Evolutionary conservation across 2,329 filamentous ascomycete genomes (phyloP), one percentile per base, ranked within the genome.

Genomic region (Cladophialophora carrionii): DNA sequence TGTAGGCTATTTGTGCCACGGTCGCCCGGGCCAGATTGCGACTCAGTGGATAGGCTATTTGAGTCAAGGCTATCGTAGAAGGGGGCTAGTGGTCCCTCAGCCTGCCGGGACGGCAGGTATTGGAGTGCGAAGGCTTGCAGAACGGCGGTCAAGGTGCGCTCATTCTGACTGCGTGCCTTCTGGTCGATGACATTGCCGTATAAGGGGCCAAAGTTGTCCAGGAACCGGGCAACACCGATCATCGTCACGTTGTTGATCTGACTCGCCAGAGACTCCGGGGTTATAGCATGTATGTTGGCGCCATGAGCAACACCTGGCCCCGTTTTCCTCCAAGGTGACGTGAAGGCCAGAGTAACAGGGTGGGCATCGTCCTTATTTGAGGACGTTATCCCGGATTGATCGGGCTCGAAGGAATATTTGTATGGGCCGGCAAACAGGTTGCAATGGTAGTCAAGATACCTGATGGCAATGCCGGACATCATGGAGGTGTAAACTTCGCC

Each of bases 391-490:
- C 29, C 22, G 34, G 63, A 46, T 32, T 61, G 48, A 32, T 61
- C 57, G 26, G 43, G 8, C 12, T 63, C 64, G 56, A 66, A 66
- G 7, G 61, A 61, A 37, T 66, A 66, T 34, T 62, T 63, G 48
- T 66, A 66, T 6, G 64, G 51, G 4, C 64, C 61, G 31, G 64
- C 64, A 34, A 63, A 66, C n/a, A 66, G 61, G 24, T 66, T 66
- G 43, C 61, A 63, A 26, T 63, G 57, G 34, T 66, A 66, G 26
- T 66, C 64, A 4, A 66, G 61, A 41, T 66, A 66, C 48, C 64
- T 57, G 52, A 57, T 63, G 12, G 64, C 57, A 34, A 66, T 66
- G n/a, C 64, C 64, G 8, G 61, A 57, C 64, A 66, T 66, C 64
- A 66, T 66, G 32, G 34, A 63, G 29, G 61, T 59, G 57, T 66